phyloP scores from a whole-genome alignment of 257 asterid genomes.

The Cordia subcordata region DNA sequence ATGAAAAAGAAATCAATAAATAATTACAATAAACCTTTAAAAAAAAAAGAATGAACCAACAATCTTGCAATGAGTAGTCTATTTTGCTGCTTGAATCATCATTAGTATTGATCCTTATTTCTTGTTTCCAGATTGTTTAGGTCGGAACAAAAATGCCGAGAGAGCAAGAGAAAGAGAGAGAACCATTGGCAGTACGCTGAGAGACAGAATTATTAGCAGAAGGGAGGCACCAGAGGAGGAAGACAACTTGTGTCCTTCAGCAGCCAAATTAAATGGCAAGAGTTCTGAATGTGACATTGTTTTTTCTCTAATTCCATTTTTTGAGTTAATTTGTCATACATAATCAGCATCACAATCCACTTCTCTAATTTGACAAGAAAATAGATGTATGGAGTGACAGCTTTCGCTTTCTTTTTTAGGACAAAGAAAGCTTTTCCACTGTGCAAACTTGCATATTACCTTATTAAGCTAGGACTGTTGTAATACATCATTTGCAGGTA shows the following conservation, averaged over 20 bases:
- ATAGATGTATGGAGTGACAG: too few relatives aligned
- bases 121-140: conserved; percentile 1
- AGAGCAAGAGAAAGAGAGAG: conserved; percentile 1
- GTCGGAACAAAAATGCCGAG: not conserved
- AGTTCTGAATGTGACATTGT: too few relatives aligned
- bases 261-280: not conserved
- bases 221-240: not conserved
- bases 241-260: not conserved
- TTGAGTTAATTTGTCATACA: too few relatives aligned
- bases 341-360: too few relatives aligned
- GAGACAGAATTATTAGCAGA: not conserved
- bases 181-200: not conserved
- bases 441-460: too few relatives aligned
- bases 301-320: too few relatives aligned
- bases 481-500: too few relatives aligned
- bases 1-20: too few relatives aligned
- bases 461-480: too few relatives aligned
- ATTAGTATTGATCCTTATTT: not conserved
- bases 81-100: not conserved
- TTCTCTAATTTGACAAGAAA: too few relatives aligned
- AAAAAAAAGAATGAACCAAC: not conserved
- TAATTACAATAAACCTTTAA: not conserved
- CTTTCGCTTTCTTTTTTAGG: too few relatives aligned
- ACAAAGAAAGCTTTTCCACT: too few relatives aligned
- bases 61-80: not conserved